A percentile compares a stretch with the other conserved stretches of the same genome.
Conservation (phyloP, 1,284 basidiomycete genomes). For the Porodaedalea pini region DNA sequence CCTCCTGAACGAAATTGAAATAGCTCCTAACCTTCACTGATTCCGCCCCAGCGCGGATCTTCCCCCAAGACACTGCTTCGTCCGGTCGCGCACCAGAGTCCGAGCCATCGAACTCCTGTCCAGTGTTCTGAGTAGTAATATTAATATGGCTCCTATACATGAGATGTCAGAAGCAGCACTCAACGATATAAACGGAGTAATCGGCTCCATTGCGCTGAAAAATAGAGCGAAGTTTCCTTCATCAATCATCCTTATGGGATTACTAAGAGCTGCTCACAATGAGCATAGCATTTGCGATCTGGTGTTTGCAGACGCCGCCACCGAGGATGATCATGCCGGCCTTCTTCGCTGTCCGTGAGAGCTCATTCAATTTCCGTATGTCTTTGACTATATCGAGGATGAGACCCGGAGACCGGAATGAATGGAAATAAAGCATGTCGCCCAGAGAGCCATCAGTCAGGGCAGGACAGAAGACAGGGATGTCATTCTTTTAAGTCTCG, state of each 20-base stretch:
- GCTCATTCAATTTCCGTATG: slow-evolving; percentile 89
- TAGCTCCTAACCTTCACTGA: slow-evolving; percentile 73
- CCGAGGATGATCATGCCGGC: slow-evolving; percentile 99
- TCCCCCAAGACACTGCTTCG: slow-evolving; percentile 99
- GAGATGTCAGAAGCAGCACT: not conserved
- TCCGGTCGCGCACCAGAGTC: slow-evolving; percentile 97
- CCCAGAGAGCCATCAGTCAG: slow-evolving; percentile 97
- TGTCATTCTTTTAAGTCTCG: slow-evolving; percentile 72
- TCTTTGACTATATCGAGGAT: slow-evolving; percentile 93
- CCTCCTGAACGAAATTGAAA: slow-evolving; percentile 1
- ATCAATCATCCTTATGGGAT: not conserved
- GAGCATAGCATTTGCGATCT: slow-evolving; percentile 99
- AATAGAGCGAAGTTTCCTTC: not conserved
- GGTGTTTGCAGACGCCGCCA: slow-evolving; percentile 98
- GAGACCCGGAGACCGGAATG: slow-evolving; percentile 87
- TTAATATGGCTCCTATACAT: slow-evolving; percentile 13
- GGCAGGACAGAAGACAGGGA: slow-evolving; percentile 98
- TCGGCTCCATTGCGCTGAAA: slow-evolving; percentile 93
- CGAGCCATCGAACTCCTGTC: slow-evolving; percentile 98
- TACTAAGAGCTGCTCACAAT: slow-evolving; percentile 58
- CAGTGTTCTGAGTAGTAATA: slow-evolving; percentile 71
- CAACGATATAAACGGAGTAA: slow-evolving; percentile 91
- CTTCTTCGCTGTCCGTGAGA: slow-evolving; percentile 83
- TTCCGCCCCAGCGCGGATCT: slow-evolving; percentile 89
- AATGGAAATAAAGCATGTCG: slow-evolving; percentile 99